Base-by-base conservation (phyloP, 164 flowering plant genomes). In the Stephania cephalantha region DNA sequence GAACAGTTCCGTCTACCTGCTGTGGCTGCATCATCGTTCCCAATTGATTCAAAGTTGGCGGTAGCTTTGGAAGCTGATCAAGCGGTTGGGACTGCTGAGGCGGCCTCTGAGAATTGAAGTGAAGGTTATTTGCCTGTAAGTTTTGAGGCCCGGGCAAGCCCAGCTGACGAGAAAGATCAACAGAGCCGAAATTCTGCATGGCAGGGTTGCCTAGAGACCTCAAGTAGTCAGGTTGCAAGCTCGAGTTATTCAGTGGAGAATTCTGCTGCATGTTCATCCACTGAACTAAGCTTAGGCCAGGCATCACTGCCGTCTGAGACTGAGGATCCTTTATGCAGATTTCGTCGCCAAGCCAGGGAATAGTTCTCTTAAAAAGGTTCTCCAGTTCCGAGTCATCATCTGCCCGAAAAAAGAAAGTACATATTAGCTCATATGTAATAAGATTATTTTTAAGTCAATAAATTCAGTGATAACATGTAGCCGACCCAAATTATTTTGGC, bases 211-310 rank as follows among this genome's bases (percentile, higher is more conserved):
- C 52, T 25, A 88, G 76, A 17, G 92, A 78, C 18, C 82, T 85
- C 81, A 85, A 66, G 72, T 85, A 91, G 77, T 87, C 91, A n/a
- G 90, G 82, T 77, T 89, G 97, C 69, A 90, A 79, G 48, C 73
- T 50, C 46, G 94, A 72, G 80, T 87, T 88, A 10, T 80, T 74
- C 17, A 88, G 68, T 13, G 91, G 75, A 69, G 93, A 80, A 76
- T 85, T 90, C 72, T 90, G 96, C 80, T 91, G 97, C 98, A 95
- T 90, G 86, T 81, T 95, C 98, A 95, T 95, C 99, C 96, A 93
- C 69, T 95, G 98, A 10, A 83, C 89, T 79, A 95, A 78, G 83
- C 94, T 93, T 45, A 93, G 76, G 64, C 99, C 97, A 68, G 90
- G 88, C 48, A 89, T 71, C 48, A 81, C 72, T 46, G 80, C 73